Conservation (phyloP, 176 grass and related monocot species). For the Avena sativa region DNA sequence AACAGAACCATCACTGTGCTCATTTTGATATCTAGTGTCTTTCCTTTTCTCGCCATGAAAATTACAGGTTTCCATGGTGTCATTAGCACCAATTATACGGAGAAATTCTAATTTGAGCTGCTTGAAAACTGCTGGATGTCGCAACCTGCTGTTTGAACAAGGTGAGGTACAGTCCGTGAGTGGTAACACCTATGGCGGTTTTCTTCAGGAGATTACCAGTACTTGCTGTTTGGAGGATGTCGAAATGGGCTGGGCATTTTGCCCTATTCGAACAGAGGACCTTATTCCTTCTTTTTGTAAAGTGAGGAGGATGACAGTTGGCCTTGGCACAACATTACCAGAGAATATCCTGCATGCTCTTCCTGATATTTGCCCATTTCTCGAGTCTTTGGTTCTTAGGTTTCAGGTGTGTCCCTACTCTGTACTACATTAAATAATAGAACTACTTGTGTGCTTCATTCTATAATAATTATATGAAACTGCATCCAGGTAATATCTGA, state of each 20-base stretch:
- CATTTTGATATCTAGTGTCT: not conserved
- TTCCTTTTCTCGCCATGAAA: conserved; percentile 25
- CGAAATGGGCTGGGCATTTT: conserved; percentile 86
- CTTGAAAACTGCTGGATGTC: conserved; percentile 80
- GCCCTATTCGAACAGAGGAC: conserved; percentile 53
- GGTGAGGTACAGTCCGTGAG: conserved; percentile 39
- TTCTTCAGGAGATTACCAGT: conserved; percentile 55
- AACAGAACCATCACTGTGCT: conserved; percentile 23
- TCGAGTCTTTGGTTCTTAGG: conserved; percentile 70
- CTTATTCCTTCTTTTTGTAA: conserved; percentile 55
- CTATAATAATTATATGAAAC: conserved; percentile 29
- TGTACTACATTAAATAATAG: not conserved
- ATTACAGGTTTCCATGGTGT: conserved; percentile 73
- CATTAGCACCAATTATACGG: conserved; percentile 58
- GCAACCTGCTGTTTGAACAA: conserved; percentile 42
- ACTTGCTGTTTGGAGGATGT: conserved; percentile 64
- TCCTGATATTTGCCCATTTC: conserved; percentile 69
- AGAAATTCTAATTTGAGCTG: conserved; percentile 66
- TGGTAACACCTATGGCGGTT: conserved; percentile 44
- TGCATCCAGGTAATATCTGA: conserved; percentile 76
- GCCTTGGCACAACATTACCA: conserved; percentile 72
- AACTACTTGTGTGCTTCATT: conserved; percentile 12
- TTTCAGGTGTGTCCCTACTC: conserved; percentile 70
- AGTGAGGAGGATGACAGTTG: conserved; percentile 65
- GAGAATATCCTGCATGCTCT: conserved; percentile 65